Evolutionary conservation across 2,329 filamentous ascomycete species (phyloP).

Genomic region (Paraphaeosphaeria sporulosa): DNA sequence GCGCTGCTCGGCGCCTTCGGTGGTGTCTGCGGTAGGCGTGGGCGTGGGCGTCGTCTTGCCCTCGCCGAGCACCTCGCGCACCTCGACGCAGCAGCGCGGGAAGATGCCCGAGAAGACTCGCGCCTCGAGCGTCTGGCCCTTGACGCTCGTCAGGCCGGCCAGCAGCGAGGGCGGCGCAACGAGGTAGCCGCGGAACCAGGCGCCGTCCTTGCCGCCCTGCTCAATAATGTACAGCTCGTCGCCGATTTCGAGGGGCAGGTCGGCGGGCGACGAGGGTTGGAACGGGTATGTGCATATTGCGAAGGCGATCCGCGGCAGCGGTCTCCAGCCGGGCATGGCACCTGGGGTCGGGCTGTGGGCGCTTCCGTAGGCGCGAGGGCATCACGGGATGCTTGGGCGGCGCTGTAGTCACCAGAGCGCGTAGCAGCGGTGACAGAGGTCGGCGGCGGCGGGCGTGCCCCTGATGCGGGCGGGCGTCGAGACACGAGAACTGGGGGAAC

Average conservation of each 20-base stretch:
- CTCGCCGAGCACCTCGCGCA: constrained; percentile 86
- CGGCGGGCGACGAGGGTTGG: constrained; percentile 81
- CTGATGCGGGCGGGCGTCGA: background rate
- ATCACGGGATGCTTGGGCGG: constrained; percentile 36
- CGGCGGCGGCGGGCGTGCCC: background rate
- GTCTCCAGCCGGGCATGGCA: constrained; percentile 76
- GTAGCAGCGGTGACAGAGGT: background rate
- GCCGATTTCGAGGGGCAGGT: constrained; percentile 95
- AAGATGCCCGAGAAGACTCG: constrained; percentile 99
- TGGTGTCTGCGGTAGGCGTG: constrained; percentile 16
- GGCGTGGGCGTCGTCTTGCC: constrained; percentile 33
- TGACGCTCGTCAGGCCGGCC: constrained; percentile 86
- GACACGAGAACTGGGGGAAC: background rate
- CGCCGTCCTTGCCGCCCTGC: constrained; percentile 82
- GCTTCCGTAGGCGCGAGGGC: constrained; percentile 34
- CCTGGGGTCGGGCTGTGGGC: constrained; percentile 40
- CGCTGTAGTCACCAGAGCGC: background rate
- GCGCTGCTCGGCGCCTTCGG: constrained; percentile 27
- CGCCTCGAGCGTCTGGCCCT: constrained; percentile 92
- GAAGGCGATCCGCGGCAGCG: constrained; percentile 95
- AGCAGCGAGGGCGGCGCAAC: constrained; percentile 93
- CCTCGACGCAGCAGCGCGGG: constrained; percentile 90
- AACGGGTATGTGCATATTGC: constrained; percentile 97
- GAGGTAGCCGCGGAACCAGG: constrained; percentile 95
- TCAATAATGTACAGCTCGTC: constrained; percentile 99